A percentile compares a stretch with the other conserved stretches of the same genome.
Conservation (phyloP, 2,329 filamentous ascomycete species). For the Aschersonia sp. region DNA sequence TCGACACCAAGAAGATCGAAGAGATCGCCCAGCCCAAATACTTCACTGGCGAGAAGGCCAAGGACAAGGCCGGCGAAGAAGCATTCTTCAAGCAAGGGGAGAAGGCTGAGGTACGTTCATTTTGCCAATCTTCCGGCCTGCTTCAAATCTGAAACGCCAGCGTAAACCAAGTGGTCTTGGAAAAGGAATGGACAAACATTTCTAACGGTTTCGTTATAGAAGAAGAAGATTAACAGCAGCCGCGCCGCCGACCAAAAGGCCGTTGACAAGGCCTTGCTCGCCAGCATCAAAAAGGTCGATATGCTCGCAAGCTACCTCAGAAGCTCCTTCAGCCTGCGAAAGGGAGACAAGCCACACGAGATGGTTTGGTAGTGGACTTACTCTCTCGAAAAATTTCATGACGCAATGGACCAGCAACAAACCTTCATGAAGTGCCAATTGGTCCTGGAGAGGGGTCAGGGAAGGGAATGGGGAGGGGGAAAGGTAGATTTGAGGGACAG, state of each 20-base stretch:
- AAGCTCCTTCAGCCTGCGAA: slow-evolving; percentile 95
- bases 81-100: slow-evolving; percentile 99
- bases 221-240: slow-evolving; percentile 89
- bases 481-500: background rate
- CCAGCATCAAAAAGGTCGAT: slow-evolving; percentile 97
- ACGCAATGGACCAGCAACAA: no score
- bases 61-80: slow-evolving; percentile 94
- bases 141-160: no score
- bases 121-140: background rate
- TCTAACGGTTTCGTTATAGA: slow-evolving; percentile 38
- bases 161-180: background rate
- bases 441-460: no score
- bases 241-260: slow-evolving; percentile 97
- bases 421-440: no score
- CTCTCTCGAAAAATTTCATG: no score
- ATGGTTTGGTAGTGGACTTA: slow-evolving; percentile 75
- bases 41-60: slow-evolving; percentile 90
- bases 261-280: slow-evolving; percentile 89
- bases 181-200: background rate
- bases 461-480: no score
- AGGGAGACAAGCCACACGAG: slow-evolving; percentile 98
- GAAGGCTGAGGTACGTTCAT: slow-evolving; percentile 73
- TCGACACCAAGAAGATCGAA: slow-evolving; percentile 84
- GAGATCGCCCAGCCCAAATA: slow-evolving; percentile 67
- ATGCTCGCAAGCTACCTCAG: slow-evolving; percentile 87